Evolutionary conservation across 2,329 filamentous ascomycete species (phyloP), one percentile per base, ranked within the genome.

Genomic region (Beauveria bassiana): DNA sequence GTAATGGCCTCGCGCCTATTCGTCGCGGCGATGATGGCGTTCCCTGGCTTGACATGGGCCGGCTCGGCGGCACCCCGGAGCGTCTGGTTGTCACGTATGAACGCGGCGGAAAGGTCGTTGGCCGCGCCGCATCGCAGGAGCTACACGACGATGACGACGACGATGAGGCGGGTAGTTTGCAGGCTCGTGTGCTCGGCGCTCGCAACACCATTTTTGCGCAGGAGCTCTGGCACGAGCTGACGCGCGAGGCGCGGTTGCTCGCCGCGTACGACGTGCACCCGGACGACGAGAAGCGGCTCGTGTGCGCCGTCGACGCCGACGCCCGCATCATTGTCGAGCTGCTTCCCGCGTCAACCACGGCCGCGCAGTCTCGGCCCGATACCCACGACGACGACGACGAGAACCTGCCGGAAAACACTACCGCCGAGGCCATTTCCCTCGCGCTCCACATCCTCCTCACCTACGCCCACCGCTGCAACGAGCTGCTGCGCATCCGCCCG

Each of bases 171-270:
- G 43, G 40, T 5, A 78, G 82, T 1, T 77, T 93, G 9, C 85
- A 91, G 66, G 79, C 85, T 34, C 81, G 86, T 10, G 89, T 96
- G 38, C 83, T 87, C 20, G 84, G 90, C 67, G 89, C 90, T 2
- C 82, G 90, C 61, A 89, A 95, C 72, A 91, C 89, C 55, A 80
- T 93, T 22, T 92, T 90, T 68, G 86, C 90, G 31, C 87, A 93
- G 70, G 95, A 99, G 71, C 77, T 99, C 1, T 97, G 92, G 82
- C 87, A 96, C 67, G 95, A 99, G 74, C 79, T 98, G 63, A 87
- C 88, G 58, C 83, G 91, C 20, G 95, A 99, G 74, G 86, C 89
- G 0, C 87, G 92, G 18, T 81, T 81, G 0, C 78, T 96, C 24
- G 81, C 87, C 3, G 85, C 86, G 12, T 86, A 90, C 63, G 85